These are phyloP conservation scores for Phaeosphaeriaceae sp. DNA, from an alignment of 2,329 filamentous ascomycete genomes.

Conservation along the genomic window DNA sequence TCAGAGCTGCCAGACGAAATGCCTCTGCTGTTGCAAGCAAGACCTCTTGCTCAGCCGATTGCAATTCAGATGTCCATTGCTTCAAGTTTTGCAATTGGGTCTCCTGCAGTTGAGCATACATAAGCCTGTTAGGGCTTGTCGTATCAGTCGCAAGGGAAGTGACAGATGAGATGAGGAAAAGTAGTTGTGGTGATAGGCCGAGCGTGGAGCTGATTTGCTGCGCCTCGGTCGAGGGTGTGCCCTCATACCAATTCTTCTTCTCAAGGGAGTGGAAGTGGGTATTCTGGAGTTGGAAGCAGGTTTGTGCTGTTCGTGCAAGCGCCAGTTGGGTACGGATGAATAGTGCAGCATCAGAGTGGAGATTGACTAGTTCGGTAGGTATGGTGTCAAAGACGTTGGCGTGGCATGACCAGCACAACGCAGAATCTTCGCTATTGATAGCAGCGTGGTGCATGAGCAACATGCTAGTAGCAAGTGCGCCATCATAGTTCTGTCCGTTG, in stretches of 20 bases:
- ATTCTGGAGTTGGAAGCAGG: conserved; percentile 23
- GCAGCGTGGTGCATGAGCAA: conserved; percentile 41
- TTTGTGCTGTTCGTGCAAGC: conserved; percentile 38
- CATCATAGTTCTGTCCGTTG: conserved; percentile 35
- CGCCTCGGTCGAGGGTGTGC: conserved; percentile 25
- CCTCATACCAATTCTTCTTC: conserved; percentile 33
- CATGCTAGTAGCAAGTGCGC: conserved; percentile 42
- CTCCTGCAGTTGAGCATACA: conserved; percentile 36
- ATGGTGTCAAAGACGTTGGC: conserved; percentile 42
- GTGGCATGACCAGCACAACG: conserved; percentile 43
- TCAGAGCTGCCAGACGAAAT: conserved; percentile 40
- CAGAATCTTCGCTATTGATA: conserved; percentile 34
- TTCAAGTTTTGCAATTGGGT: conserved; percentile 32
- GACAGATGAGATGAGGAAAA: conserved; percentile 38
- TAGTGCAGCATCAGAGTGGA: conserved; percentile 33
- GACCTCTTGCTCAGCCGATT: conserved; percentile 32
- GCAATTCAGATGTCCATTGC: conserved; percentile 36
- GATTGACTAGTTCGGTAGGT: conserved; percentile 27
- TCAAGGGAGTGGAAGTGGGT: conserved; percentile 35
- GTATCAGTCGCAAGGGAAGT: conserved; percentile 30
- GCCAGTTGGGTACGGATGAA: conserved; percentile 39
- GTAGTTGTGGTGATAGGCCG: conserved; percentile 38
- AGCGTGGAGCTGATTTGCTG: conserved; percentile 32
- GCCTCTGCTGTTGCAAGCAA: conserved; percentile 38
- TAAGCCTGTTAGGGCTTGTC: conserved; percentile 20